Base-by-base conservation (phyloP, 345 rosid species). In the Jatropha curcas region DNA sequence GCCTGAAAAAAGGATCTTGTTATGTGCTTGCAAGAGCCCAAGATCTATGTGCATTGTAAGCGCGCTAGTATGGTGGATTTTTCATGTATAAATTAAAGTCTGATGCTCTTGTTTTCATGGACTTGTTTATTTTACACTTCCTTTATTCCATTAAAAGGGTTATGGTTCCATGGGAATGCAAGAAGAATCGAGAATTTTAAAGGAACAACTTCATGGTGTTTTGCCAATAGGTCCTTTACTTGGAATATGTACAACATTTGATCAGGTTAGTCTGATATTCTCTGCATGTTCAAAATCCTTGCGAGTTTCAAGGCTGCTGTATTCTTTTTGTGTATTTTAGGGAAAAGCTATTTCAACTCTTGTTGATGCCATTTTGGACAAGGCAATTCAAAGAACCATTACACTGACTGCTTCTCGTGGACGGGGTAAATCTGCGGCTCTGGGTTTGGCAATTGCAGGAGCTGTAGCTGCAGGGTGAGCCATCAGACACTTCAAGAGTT, bases 381-480 rank as follows among this genome's bases (percentile, higher is more conserved):
- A 58, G 62, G 37, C 20, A 13, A 9, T 58, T 5, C 62, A 58
- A 27, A 58, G 62, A 1, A 58, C 37, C 14, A 28, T 30, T 10
- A 37, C 33, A 1, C 35, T 58, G 35, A 27, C 25, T 13, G 28
- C 62, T 58, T 58, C 35, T 58, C 37, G 62, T 0, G 62, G 62
- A 19, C 62, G 37, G 12, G 62, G 62, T 58, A 58, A 58, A 58
- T 58, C 62, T 25, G 62, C 62, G 1, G 62, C 62, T 28, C 14
- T 58, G 35, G 62, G 62, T 13, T 58, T 58, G 62, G 33, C 62
- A 58, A 58, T 58, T 58, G 62, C 62, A 27, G 62, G 62, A 28
- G 62, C 62, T 58, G 13, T 58, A 58, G 62, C 62, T 58, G 17
- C 62, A 58, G 62, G 35, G 62, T 58, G 62, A 37, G 62, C 30